A percentile compares a stretch with the other conserved stretches of the same genome.
Conservation (phyloP, 75 land plant genomes). For the Pseudotsuga menziesii region DNA sequence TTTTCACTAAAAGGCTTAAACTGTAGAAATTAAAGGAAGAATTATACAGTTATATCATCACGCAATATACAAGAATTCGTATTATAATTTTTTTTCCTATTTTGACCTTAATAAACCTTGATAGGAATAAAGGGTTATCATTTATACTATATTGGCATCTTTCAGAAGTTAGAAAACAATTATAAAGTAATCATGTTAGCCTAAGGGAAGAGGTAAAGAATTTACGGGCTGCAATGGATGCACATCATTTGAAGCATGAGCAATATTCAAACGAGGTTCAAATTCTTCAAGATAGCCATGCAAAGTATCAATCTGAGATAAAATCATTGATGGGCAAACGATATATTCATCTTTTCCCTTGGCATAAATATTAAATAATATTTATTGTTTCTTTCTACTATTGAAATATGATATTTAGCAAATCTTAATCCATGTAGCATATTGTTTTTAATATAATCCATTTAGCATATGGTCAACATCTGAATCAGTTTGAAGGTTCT, state of each 20-base stretch:
- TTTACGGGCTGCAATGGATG: conserved; percentile 36
- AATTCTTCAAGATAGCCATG: conserved; percentile 39
- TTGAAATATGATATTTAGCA: neutral
- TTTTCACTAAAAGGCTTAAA: neutral
- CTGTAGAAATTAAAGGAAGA: neutral
- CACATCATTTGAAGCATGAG: conserved; percentile 76
- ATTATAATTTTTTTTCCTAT: neutral
- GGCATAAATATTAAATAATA: neutral
- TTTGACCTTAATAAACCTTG: neutral
- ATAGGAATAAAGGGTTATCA: neutral
- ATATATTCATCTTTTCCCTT: neutral
- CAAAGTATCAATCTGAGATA: conserved; percentile 61
- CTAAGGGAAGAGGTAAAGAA: conserved; percentile 37
- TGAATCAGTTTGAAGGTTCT: neutral
- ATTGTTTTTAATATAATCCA: too few relatives aligned
- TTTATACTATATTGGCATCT: conserved; percentile 10
- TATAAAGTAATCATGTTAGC: conserved; percentile 33
- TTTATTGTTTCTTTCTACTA: neutral
- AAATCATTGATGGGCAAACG: conserved; percentile 50
- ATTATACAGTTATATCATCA: neutral
- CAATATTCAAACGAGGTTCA: conserved; percentile 43
- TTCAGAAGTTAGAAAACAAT: conserved; percentile 26
- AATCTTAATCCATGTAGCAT: neutral
- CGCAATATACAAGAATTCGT: neutral
- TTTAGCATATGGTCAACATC: too few relatives aligned